phyloP scores from a whole-genome alignment of 306 rosid species.

The Quercus engelmannii region DNA sequence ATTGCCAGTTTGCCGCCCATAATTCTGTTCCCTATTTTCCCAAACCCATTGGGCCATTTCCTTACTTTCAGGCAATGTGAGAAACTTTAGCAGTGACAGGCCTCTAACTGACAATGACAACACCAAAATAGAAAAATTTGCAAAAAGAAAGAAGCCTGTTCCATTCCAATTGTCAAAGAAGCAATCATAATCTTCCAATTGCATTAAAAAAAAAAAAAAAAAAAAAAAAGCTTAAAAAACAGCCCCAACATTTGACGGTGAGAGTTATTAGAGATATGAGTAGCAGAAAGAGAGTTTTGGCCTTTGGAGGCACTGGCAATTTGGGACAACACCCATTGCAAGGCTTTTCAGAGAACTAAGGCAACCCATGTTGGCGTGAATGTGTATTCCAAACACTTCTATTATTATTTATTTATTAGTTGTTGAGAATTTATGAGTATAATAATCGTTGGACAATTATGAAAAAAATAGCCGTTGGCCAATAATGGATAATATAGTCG shows the following conservation, averaged over 20 bases:
- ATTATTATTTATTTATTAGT: too few relatives aligned
- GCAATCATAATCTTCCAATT: background rate
- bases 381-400: too few relatives aligned
- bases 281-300: constrained; percentile 51
- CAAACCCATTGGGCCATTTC: background rate
- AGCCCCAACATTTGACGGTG: background rate
- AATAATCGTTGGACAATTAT: too few relatives aligned
- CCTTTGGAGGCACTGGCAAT: constrained; percentile 85
- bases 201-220: too few relatives aligned
- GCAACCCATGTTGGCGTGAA: background rate
- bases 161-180: background rate
- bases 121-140: background rate
- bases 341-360: constrained; percentile 32
- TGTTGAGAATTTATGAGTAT: too few relatives aligned
- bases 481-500: too few relatives aligned
- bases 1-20: too few relatives aligned
- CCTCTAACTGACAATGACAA: background rate
- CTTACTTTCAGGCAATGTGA: background rate
- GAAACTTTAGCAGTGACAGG: background rate
- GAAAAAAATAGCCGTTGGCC: too few relatives aligned
- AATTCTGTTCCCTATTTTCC: too few relatives aligned
- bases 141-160: too few relatives aligned
- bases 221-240: background rate
- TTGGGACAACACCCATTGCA: constrained; percentile 86
- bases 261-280: constrained; percentile 4